Evolutionary conservation across 2,329 filamentous ascomycete genomes (phyloP), one percentile per base, ranked within the genome.

Genomic region (Nothomitra cinnamomea): DNA sequence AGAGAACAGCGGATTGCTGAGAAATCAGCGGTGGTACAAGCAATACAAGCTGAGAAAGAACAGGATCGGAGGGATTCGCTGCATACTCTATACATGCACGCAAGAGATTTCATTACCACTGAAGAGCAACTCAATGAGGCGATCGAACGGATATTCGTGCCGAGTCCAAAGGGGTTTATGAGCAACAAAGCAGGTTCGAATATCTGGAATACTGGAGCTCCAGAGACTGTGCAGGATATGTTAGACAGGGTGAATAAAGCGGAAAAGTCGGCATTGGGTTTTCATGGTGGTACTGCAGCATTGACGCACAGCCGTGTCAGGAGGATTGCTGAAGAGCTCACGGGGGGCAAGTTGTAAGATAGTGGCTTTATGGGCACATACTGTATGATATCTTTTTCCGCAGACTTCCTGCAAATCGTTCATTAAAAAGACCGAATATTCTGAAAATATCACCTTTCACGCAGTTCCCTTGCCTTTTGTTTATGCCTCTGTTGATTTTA

Each of bases 61-160:
- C 74, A 80, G 55, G 72, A 75, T 53, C 78, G 84, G 51, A 74
- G 78, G 56, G 79, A 90, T 59, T 77, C 82, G 15, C 70, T 98
- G 28, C 87, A 95, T 68, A 81, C 86, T 55, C 76, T 98, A 12
- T 98, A 98, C 69, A 85, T 92, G 70, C 85, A 88, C 60, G 88
- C 92, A 3, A 78, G 84, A 24, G 72, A 79, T 40, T 98, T 96
- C 69, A 95, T 98, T 64, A 82, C 87, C 17, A 82, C 77, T 22
- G 88, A 94, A 65, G 70, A 75, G 51, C 83, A 94, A 65, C 76
- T 98, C 35, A 77, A 85, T 60, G 72, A 73, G 15, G 77, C 80
- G 58, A 82, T 95, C 54, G 83, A 94, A 21, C 70, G 74, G 57
- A 74, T 83, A n/a, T 98, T 95, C 69, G 76, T 79, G 15, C 78